phyloP scores from a whole-genome alignment of 257 asterid genomes.

The Misopates orontium region DNA sequence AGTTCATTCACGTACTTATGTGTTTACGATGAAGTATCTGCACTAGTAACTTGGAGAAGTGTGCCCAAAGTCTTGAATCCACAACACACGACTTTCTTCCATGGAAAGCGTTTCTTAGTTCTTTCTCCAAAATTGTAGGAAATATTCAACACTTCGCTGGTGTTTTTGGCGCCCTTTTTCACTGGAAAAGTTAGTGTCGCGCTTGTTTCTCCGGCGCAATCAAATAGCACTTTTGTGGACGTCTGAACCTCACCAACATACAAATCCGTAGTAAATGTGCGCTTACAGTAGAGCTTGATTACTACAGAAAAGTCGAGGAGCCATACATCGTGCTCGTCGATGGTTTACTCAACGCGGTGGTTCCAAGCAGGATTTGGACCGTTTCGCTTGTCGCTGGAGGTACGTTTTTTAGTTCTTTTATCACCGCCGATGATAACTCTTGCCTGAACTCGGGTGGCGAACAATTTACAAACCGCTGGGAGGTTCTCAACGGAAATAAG shows the following conservation, averaged over 20 bases:
- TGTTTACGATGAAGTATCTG: too few relatives aligned
- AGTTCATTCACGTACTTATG: too few relatives aligned
- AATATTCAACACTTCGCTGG: background rate
- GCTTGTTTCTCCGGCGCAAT: background rate
- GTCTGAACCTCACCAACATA: background rate
- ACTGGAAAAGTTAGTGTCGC: background rate
- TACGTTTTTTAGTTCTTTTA: background rate
- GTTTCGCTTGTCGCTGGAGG: background rate
- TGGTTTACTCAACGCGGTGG: background rate
- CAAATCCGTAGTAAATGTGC: background rate
- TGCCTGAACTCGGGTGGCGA: background rate
- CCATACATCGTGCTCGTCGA: background rate
- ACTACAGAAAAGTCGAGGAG: background rate
- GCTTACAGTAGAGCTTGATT: background rate
- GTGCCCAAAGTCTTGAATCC: too few relatives aligned
- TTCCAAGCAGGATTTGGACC: slow-evolving; percentile 1
- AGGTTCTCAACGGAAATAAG: background rate
- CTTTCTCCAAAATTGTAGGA: background rate
- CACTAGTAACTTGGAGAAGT: too few relatives aligned
- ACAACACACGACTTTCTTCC: too few relatives aligned
- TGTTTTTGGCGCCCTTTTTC: background rate
- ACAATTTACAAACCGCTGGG: background rate
- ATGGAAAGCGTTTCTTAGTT: background rate
- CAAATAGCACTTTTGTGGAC: background rate
- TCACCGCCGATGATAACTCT: background rate